Conservation (phyloP, 768 basidiomycete genomes). For the Pulveroboletus sp. region DNA sequence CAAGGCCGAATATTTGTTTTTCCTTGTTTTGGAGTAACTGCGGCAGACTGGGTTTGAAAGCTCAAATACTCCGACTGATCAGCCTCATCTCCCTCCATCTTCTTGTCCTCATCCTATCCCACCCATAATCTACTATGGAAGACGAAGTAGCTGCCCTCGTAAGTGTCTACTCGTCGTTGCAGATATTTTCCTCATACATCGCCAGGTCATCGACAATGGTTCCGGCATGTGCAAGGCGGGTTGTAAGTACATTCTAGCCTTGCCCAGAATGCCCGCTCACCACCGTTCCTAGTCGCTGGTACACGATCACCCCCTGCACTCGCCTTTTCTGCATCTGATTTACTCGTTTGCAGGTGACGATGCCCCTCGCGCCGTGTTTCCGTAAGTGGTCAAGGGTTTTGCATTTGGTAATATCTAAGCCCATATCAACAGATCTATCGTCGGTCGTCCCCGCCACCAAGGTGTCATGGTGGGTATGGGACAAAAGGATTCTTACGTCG, state of each 20-base stretch:
- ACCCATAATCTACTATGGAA: constrained; percentile 45
- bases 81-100: constrained; percentile 19
- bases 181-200: background rate
- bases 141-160: constrained; percentile 63
- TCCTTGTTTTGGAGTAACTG: constrained; percentile 15
- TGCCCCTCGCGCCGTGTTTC: constrained; percentile 90
- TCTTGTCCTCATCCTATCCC: constrained; percentile 18
- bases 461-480: constrained; percentile 98
- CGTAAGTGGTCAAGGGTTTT: constrained; percentile 53
- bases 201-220: constrained; percentile 87
- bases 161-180: constrained; percentile 11
- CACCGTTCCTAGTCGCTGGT: constrained; percentile 57
- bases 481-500: constrained; percentile 95
- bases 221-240: constrained; percentile 99
- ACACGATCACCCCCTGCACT: constrained; percentile 12
- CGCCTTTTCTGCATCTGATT: background rate
- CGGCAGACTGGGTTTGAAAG: constrained; percentile 18
- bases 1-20: constrained; percentile 14
- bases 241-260: constrained; percentile 54
- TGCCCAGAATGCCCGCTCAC: constrained; percentile 17
- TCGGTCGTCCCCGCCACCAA: constrained; percentile 91
- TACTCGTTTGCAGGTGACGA: constrained; percentile 66
- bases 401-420: constrained; percentile 10
- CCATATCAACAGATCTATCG: constrained; percentile 64
- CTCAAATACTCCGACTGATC: constrained; percentile 27